phyloP scores from a whole-genome alignment of 2,329 filamentous ascomycete genomes.

The Colletotrichum godetiae region DNA sequence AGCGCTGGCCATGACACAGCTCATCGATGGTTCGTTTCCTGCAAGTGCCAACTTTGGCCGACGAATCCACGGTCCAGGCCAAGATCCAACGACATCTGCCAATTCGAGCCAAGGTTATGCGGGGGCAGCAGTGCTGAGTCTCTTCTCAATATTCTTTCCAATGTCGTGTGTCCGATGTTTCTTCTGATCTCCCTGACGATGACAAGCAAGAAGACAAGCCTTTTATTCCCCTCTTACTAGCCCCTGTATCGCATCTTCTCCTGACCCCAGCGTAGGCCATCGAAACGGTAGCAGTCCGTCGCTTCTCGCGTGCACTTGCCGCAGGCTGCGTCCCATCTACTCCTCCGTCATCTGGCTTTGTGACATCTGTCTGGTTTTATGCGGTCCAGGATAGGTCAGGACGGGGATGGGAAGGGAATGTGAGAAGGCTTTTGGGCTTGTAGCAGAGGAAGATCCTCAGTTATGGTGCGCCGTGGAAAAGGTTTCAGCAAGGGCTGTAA shows the following conservation, averaged over 20 bases:
- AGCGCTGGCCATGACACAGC: neutral
- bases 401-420: neutral
- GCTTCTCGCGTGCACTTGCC: constrained; percentile 28
- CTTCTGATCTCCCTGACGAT: neutral
- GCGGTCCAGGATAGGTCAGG: neutral
- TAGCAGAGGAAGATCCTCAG: neutral
- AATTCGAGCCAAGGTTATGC: constrained; percentile 18
- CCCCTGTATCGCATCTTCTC: constrained; percentile 7
- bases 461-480: constrained; percentile 5
- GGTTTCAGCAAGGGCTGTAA: constrained; percentile 28
- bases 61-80: constrained; percentile 12
- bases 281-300: neutral
- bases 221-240: neutral
- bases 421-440: neutral
- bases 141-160: neutral
- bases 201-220: constrained; percentile 6
- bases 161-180: constrained; percentile 2
- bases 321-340: constrained; percentile 5
- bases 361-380: constrained; percentile 19
- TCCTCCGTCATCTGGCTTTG: constrained; percentile 1
- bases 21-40: neutral
- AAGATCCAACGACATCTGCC: constrained; percentile 4
- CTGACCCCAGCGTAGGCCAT: neutral
- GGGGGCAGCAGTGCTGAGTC: constrained; percentile 13
- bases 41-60: constrained; percentile 28